Conservation (phyloP, 805 yeast species). For the Lachancea nothofagi region DNA sequence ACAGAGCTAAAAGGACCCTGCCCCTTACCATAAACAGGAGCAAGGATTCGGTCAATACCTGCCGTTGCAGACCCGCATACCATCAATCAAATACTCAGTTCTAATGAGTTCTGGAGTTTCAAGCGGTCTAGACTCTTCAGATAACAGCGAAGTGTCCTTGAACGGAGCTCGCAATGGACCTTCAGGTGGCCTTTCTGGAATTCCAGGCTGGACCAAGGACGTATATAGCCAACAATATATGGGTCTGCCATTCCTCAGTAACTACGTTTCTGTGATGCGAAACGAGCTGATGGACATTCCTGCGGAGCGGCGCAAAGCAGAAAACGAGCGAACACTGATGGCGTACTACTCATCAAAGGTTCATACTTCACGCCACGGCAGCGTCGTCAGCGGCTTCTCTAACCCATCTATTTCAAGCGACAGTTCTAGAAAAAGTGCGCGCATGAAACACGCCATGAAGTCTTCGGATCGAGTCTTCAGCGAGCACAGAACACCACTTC, state of each 20-base stretch:
- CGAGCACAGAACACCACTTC: conserved; percentile 3
- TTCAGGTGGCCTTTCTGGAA: background rate
- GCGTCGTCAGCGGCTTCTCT: conserved; percentile 7
- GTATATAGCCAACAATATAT: background rate
- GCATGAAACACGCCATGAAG: conserved; percentile 4
- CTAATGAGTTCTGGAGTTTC: background rate
- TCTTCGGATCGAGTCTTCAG: background rate
- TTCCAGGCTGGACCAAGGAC: conserved; percentile 1
- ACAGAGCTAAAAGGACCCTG: no score
- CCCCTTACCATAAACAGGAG: no score
- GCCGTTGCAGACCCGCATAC: no score
- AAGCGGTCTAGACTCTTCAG: background rate
- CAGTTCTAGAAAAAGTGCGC: conserved; percentile 2
- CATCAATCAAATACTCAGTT: no score
- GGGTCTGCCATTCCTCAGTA: conserved; percentile 1
- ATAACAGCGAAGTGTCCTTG: conserved; percentile 1
- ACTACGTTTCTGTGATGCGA: conserved; percentile 6
- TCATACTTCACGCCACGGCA: conserved; percentile 4
- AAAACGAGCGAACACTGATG: conserved; percentile 7
- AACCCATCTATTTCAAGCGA: conserved; percentile 2
- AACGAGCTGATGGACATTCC: conserved; percentile 5
- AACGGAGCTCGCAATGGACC: background rate
- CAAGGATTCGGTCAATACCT: no score
- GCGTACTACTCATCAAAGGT: conserved; percentile 9
- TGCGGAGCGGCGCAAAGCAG: conserved; percentile 8